Conservation (phyloP, 2,329 filamentous ascomycete genomes). For the Epichloe elymi region DNA sequence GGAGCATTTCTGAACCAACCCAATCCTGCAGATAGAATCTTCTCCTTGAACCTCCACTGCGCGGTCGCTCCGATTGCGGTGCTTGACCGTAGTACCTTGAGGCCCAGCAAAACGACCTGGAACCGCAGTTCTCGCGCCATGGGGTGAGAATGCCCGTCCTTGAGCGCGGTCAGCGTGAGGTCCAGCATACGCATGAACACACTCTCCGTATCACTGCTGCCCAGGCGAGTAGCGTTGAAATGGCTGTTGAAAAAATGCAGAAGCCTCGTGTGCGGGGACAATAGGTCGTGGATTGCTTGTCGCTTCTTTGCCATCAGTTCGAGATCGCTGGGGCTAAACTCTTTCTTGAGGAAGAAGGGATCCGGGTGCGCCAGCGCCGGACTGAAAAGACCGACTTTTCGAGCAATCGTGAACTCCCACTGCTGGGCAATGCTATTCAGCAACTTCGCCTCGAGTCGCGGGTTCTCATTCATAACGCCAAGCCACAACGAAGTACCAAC, state of each 20-base stretch:
- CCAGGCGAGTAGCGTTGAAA: slow-evolving; percentile 83
- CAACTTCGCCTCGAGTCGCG: slow-evolving; percentile 72
- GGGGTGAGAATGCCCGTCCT: slow-evolving; percentile 61
- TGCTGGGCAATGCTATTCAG: slow-evolving; percentile 77
- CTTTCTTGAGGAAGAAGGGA: slow-evolving; percentile 81
- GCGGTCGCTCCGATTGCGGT: slow-evolving; percentile 50
- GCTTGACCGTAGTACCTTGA: slow-evolving; percentile 63
- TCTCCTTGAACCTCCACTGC: slow-evolving; percentile 77
- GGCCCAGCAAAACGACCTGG: slow-evolving; percentile 69
- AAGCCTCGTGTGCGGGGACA: slow-evolving; percentile 75
- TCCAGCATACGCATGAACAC: slow-evolving; percentile 73
- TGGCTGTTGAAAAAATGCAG: slow-evolving; percentile 87
- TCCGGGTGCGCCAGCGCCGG: slow-evolving; percentile 59
- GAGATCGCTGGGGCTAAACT: slow-evolving; percentile 85
- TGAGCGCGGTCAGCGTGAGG: slow-evolving; percentile 63
- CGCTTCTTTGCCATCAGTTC: slow-evolving; percentile 60
- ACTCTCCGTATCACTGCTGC: slow-evolving; percentile 67
- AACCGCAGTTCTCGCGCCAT: slow-evolving; percentile 87
- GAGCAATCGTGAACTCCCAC: slow-evolving; percentile 76
- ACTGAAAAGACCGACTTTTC: slow-evolving; percentile 71
- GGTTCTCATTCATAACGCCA: slow-evolving; percentile 92
- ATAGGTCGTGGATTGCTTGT: slow-evolving; percentile 65
- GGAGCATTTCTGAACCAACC: slow-evolving; percentile 79
- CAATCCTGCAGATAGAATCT: slow-evolving; percentile 72
- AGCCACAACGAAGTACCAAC: slow-evolving; percentile 93